Evolutionary conservation across 805 yeast species (phyloP).

Genomic region (Candida boleticola): DNA sequence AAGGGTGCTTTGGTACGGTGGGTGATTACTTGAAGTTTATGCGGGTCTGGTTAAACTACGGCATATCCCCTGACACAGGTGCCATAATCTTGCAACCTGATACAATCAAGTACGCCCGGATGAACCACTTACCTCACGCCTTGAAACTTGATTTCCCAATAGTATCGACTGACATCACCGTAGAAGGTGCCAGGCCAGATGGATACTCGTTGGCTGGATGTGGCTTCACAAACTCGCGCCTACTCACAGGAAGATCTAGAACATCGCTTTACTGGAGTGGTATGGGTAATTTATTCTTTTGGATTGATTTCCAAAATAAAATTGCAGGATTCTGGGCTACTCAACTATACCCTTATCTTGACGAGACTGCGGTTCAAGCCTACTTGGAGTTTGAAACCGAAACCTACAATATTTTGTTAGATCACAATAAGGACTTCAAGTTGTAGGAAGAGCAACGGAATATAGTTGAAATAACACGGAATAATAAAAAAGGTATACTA

Average conservation of each 20-base stretch:
- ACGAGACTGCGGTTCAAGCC: conserved; percentile 17
- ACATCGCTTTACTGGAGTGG: conserved; percentile 41
- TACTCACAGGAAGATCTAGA: conserved; percentile 34
- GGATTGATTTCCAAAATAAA: conserved; percentile 38
- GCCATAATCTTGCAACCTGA: conserved; percentile 23
- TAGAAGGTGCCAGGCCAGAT: conserved; percentile 16
- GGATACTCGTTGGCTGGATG: conserved; percentile 37
- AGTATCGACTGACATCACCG: conserved; percentile 12
- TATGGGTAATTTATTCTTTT: conserved; percentile 36
- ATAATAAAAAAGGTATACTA: not conserved
- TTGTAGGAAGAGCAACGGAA: too few species aligned
- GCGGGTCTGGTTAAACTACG: conserved; percentile 39
- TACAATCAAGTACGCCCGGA: conserved; percentile 29
- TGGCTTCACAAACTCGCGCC: conserved; percentile 22
- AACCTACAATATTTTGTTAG: conserved; percentile 19
- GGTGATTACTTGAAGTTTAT: conserved; percentile 38
- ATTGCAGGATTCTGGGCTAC: conserved; percentile 41
- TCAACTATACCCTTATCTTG: conserved; percentile 35
- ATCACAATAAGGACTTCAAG: conserved; percentile 6
- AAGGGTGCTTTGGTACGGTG: conserved; percentile 37
- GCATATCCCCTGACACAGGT: conserved; percentile 37
- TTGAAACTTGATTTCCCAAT: conserved; percentile 14
- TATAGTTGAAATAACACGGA: too few species aligned
- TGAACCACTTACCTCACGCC: conserved; percentile 30
- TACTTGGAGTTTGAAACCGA: conserved; percentile 22